A percentile compares a stretch with the other conserved stretches of the same genome.
Evolutionary conservation across 2,329 filamentous ascomycete species (phyloP).

Genomic region (Sarocladium kiliense): DNA sequence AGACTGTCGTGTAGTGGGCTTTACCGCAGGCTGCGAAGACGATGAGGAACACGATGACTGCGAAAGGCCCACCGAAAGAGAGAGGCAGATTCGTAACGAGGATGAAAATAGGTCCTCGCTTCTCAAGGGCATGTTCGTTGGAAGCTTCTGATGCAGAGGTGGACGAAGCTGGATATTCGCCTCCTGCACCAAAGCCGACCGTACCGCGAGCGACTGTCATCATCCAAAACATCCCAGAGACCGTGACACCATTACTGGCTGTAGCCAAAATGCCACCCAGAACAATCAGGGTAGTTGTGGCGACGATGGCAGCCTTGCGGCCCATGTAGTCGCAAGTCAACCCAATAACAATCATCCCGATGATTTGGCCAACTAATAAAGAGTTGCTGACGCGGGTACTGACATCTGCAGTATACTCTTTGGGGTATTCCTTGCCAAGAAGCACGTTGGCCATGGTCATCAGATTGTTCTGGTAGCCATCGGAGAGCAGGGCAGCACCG

Average conservation of each 20-base stretch:
- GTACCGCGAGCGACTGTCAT: constrained; percentile 43
- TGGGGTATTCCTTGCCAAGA: constrained; percentile 26
- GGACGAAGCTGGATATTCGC: constrained; percentile 43
- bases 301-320: constrained; percentile 40
- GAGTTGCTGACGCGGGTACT: constrained; percentile 34
- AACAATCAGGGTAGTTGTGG: constrained; percentile 41
- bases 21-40: constrained; percentile 32
- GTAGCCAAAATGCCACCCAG: constrained; percentile 41
- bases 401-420: constrained; percentile 20
- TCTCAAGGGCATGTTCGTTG: constrained; percentile 35
- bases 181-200: constrained; percentile 40
- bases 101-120: constrained; percentile 36
- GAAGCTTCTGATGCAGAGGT: constrained; percentile 41
- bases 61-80: constrained; percentile 28
- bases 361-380: constrained; percentile 35
- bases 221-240: constrained; percentile 48
- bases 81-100: constrained; percentile 37
- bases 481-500: constrained; percentile 28
- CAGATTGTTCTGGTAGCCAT: constrained; percentile 32
- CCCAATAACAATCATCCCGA: constrained; percentile 34
- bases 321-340: constrained; percentile 43
- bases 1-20: constrained; percentile 33
- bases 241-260: constrained; percentile 37
- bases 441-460: constrained; percentile 29
- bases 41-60: constrained; percentile 40